A percentile compares a stretch with the other conserved stretches of the same genome.
These are phyloP conservation scores for Leccinum variicolor DNA, from an alignment of 768 basidiomycete species.

Conservation along the genomic window DNA sequence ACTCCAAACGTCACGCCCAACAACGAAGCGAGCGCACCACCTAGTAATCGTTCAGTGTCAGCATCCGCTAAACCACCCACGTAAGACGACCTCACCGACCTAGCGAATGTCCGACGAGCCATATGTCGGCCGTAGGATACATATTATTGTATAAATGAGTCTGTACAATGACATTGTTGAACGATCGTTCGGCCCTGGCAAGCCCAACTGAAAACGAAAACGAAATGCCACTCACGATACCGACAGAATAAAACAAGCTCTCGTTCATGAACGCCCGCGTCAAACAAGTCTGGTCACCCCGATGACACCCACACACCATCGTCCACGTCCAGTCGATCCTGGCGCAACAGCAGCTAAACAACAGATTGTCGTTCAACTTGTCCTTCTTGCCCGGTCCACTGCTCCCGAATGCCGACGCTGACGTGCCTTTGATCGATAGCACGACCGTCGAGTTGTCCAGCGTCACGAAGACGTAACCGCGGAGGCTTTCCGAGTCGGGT, in stretches of 20 bases:
- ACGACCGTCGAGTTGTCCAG: constrained; percentile 81
- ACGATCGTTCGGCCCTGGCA: too few relatives aligned
- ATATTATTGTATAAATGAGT: constrained; percentile 96
- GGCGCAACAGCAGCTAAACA: constrained; percentile 96
- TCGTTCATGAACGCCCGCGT: constrained; percentile 74
- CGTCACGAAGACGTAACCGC: constrained; percentile 89
- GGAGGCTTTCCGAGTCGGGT: constrained; percentile 78
- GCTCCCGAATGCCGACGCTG: constrained; percentile 67
- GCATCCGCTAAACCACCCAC: background rate
- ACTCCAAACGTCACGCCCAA: constrained; percentile 86
- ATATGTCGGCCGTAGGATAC: constrained; percentile 88
- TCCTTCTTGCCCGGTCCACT: constrained; percentile 85
- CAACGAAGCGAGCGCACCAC: constrained; percentile 74
- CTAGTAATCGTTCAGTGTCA: constrained; percentile 31
- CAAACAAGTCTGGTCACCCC: constrained; percentile 73
- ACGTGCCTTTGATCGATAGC: constrained; percentile 91
- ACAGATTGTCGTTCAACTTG: constrained; percentile 88
- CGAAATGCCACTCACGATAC: constrained; percentile 56
- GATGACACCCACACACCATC: constrained; percentile 87
- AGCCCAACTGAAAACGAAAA: background rate
- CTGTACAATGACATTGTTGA: constrained; percentile 36
- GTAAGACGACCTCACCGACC: constrained; percentile 40
- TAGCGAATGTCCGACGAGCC: constrained; percentile 78
- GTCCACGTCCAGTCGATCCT: constrained; percentile 91
- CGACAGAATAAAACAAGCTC: constrained; percentile 86